Percentiles rank a stretch among this genome's conserved stretches.
Evolutionary conservation across 1,284 basidiomycete species (phyloP).

Genomic region (Trametes polyzona): DNA sequence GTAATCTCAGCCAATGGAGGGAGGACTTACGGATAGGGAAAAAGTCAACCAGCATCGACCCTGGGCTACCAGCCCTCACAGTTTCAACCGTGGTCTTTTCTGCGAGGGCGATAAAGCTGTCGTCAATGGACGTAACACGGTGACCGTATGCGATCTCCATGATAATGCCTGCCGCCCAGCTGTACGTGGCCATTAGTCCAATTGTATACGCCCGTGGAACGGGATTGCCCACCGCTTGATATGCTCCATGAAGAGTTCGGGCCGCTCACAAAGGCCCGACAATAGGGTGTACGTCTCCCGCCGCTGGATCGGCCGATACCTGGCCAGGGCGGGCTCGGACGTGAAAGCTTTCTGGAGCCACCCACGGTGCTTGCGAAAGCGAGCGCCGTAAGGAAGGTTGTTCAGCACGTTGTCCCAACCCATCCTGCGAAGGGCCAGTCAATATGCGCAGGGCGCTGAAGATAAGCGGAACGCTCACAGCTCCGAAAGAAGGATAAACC

Average conservation of each 20-base stretch:
- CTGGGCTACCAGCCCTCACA: constrained; percentile 27
- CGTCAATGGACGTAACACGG: constrained; percentile 25
- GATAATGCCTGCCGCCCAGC: constrained; percentile 28
- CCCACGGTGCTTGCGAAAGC: constrained; percentile 36
- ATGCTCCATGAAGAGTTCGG: constrained; percentile 30
- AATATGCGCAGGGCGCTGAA: too few relatives aligned
- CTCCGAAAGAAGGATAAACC: constrained; percentile 32
- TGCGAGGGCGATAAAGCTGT: constrained; percentile 26
- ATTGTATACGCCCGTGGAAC: neutral
- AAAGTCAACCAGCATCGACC: constrained; percentile 34
- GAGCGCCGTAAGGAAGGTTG: constrained; percentile 33
- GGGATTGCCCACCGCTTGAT: constrained; percentile 28
- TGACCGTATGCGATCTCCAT: constrained; percentile 33
- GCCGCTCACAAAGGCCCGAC: constrained; percentile 25
- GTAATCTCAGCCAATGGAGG: neutral
- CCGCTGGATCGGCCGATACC: constrained; percentile 31
- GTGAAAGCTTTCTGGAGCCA: constrained; percentile 35
- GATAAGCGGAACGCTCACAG: constrained; percentile 25
- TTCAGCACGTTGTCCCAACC: constrained; percentile 31
- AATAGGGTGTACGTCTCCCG: constrained; percentile 34
- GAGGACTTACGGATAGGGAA: constrained; percentile 26
- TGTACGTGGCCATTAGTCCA: neutral
- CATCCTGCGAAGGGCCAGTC: constrained; percentile 21
- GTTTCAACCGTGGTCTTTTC: constrained; percentile 27
- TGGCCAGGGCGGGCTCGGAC: constrained; percentile 21